Evolutionary conservation across 306 rosid species (phyloP), one percentile per base, ranked within the genome.

Genomic region (Acacia crassicarpa): DNA sequence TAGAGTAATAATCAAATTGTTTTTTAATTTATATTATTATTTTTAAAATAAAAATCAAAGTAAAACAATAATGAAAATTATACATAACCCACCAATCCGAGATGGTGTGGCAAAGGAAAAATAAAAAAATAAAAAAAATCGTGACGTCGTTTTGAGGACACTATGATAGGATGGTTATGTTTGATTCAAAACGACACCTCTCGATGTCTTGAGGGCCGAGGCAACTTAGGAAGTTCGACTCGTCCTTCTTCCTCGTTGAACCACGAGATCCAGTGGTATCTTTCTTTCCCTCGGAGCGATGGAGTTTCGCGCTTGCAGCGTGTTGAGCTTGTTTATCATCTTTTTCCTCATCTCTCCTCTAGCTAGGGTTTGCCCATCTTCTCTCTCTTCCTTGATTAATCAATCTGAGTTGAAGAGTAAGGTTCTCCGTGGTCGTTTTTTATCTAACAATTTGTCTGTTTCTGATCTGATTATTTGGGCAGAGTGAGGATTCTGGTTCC

Each of bases 401-500:
- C 51, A 43, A 81, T 17, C 46, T 40, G 33, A n/a, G 67, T 46
- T 13, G 48, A 53, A 8, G 65, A 20, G n/a, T 80, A 1, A 25
- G 72, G 76, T 40, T 71, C 30, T 45, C 11, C 49, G 76, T 63
- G 65, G 75, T 72, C 58, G 63, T 79, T 84, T 38, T 76, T 69
- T 88, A 82, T 87, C 90, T 82, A 43, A 76, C 78, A 27, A 44
- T 72, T 79, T 72, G 12, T 49, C 63, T 76, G 6, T 75, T 19
- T 71, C 77, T 79, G 76, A 79, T 87, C 83, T 48, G 65, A 13
- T 56, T 79, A 32, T 75, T 79, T 67, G 25, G 25, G 56, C 80
- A 87, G 90, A 82, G 86, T 4, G 85, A 87, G 44, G 74, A 74
- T 79, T 84, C 86, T 77, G 86, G 86, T 84, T 84, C 90, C 3